These are phyloP conservation scores for Acorus calamus DNA, from an alignment of 106 monocot genomes.

Conservation along the genomic window DNA sequence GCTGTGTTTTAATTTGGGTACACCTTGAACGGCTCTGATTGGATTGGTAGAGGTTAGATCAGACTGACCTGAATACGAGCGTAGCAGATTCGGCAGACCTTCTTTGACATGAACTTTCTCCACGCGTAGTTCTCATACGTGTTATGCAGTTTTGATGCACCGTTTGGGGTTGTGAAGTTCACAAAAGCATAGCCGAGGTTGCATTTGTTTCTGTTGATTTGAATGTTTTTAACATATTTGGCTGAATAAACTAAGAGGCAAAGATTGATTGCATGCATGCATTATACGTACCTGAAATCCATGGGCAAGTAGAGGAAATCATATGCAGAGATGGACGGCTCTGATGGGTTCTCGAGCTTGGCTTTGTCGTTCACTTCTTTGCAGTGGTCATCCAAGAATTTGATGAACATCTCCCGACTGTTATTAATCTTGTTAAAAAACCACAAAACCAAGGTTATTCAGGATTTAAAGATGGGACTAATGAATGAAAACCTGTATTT, in stretches of 20 bases:
- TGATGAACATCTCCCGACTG: conserved; percentile 30
- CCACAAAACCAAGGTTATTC: background rate
- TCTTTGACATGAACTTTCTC: conserved; percentile 22
- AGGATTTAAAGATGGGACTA: background rate
- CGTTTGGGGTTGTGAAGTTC: conserved; percentile 32
- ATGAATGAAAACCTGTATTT: conserved; percentile 19
- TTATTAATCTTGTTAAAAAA: background rate
- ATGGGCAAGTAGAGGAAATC: conserved; percentile 49
- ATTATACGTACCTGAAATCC: conserved; percentile 22
- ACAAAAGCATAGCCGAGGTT: conserved; percentile 43
- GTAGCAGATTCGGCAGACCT: conserved; percentile 27
- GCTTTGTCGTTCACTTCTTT: conserved; percentile 19
- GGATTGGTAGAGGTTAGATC: too few relatives aligned
- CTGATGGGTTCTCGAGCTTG: background rate
- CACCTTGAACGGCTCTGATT: too few relatives aligned
- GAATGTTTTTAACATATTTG: background rate
- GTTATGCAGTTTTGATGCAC: conserved; percentile 15
- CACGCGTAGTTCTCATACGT: conserved; percentile 15
- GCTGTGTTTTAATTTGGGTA: too few relatives aligned
- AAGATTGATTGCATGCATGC: background rate
- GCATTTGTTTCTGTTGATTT: conserved; percentile 14
- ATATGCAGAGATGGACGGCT: conserved; percentile 16
- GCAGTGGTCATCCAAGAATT: conserved; percentile 37
- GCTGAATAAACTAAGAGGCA: background rate
- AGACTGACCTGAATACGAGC: conserved; percentile 32